Evolutionary conservation across 2,329 filamentous ascomycete genomes (phyloP).

Genomic region (Nemania sp.): DNA sequence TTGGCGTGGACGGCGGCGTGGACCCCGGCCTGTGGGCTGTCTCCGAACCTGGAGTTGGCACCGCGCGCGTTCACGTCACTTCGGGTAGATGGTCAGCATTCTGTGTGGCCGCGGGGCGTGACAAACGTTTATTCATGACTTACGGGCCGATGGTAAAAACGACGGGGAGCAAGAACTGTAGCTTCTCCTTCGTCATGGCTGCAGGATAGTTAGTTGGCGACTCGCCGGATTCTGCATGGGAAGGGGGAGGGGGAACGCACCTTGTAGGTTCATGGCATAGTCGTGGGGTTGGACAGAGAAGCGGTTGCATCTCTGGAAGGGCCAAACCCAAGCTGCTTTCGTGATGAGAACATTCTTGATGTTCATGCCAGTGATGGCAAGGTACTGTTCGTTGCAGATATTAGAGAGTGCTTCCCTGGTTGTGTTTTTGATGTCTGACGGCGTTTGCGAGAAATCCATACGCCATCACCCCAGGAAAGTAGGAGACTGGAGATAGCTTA

Average conservation of each 20-base stretch:
- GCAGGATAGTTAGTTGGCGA: slow-evolving; percentile 5
- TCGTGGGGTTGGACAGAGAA: slow-evolving; percentile 74
- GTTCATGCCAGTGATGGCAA: slow-evolving; percentile 82
- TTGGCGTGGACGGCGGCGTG: slow-evolving; percentile 36
- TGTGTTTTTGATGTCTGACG: background rate
- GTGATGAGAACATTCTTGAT: slow-evolving; percentile 75
- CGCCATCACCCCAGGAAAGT: background rate
- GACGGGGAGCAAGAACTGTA: slow-evolving; percentile 79
- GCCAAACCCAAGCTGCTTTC: slow-evolving; percentile 75
- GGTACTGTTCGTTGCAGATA: slow-evolving; percentile 75
- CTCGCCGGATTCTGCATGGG: background rate
- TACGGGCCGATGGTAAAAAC: slow-evolving; percentile 83
- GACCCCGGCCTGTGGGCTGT: background rate
- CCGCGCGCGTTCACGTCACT: slow-evolving; percentile 65
- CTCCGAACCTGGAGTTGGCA: slow-evolving; percentile 45
- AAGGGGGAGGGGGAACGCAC: slow-evolving; percentile 20
- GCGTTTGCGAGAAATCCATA: too few species aligned
- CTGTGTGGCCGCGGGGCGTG: background rate
- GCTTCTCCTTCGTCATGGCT: slow-evolving; percentile 88
- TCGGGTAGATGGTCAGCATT: slow-evolving; percentile 15
- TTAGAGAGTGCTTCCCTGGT: slow-evolving; percentile 30
- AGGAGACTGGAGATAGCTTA: background rate
- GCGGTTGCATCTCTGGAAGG: slow-evolving; percentile 68
- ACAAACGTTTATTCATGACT: slow-evolving; percentile 11
- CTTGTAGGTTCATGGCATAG: slow-evolving; percentile 77